Evolutionary conservation across 2,329 filamentous ascomycete genomes (phyloP).

Genomic region (Pseudogymnoascus sp.): DNA sequence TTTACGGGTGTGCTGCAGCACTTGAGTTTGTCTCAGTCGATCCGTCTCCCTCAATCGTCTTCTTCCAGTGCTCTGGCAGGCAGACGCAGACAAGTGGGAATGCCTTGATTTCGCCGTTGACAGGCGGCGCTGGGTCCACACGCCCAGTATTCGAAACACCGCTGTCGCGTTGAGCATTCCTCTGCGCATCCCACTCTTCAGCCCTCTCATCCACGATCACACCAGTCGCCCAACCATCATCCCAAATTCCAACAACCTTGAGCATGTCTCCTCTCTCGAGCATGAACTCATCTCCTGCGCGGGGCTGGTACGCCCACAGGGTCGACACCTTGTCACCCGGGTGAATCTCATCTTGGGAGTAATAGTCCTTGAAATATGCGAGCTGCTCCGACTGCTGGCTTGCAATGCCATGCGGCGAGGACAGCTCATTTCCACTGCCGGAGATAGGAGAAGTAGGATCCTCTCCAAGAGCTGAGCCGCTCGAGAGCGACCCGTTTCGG

Average conservation of each 20-base stretch:
- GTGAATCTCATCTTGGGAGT: constrained; percentile 92
- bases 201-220: constrained; percentile 72
- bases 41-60: constrained; percentile 86
- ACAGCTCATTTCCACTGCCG: constrained; percentile 60
- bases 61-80: constrained; percentile 89
- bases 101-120: constrained; percentile 80
- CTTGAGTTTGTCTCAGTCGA: constrained; percentile 55
- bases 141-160: constrained; percentile 74
- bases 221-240: constrained; percentile 97
- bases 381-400: constrained; percentile 94
- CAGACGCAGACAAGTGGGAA: constrained; percentile 97
- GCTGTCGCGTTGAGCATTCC: constrained; percentile 77
- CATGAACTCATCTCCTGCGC: constrained; percentile 85
- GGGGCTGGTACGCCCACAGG: constrained; percentile 93
- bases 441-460: constrained; percentile 65
- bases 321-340: constrained; percentile 83
- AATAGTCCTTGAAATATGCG: constrained; percentile 97
- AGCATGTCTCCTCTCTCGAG: constrained; percentile 95
- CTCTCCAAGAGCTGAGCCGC: constrained; percentile 65
- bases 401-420: constrained; percentile 72
- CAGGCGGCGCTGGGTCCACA: constrained; percentile 56
- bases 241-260: constrained; percentile 97
- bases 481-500: constrained; percentile 83
- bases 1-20: constrained; percentile 18
- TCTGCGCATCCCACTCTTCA: constrained; percentile 77